Evolutionary conservation across 805 yeast genomes (phyloP), one percentile per base, ranked within the genome.

Genomic region (Candida parachauliodes): DNA sequence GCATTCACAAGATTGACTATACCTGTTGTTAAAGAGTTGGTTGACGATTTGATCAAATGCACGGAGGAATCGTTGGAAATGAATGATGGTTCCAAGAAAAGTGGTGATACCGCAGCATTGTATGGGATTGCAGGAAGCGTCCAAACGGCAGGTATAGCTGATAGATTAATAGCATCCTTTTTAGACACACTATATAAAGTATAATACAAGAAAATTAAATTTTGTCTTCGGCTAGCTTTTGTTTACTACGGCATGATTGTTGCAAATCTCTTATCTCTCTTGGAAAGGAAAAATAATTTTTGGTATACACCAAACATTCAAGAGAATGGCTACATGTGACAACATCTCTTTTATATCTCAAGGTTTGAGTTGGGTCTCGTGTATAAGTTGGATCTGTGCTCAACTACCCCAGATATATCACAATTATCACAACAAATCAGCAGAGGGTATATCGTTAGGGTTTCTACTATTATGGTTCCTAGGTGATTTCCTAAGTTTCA

Each of bases 91-190:
- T 58, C 76, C 27, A 33, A 33, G 26, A 15, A 25, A 11, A 20
- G 28, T 9, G 30, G 44, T 6, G 87, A 84, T 41, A 87, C 96
- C 1, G 93, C 95, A 11, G 95, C 93, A 3, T 55, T 91, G 31
- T 91, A 91, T 53, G 98, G 98, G 48, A 94, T 91, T 32, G 98
- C 98, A 2, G 97, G 96, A 6, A 85, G 93, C 52, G 77, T 93
- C 16, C 68, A 76, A 40, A 88, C 96, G 0, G 74, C 80, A 0
- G 93, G 95, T 2, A 79, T 93, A 10, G 96, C 88, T 8, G 95
- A 84, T 42, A 71, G 74, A 39, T 60, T 91, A 8, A 83, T 91
- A 28, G 83, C 75, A 10, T 89, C 84, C 0, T 91, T 91, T 55
- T 62, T 93, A 19, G 96, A 93, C 55, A 70, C 86, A 6, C 55